Evolutionary conservation across 202 grass and related monocot genomes (phyloP).

Genomic region (Miscanthus sacchariflorus): DNA sequence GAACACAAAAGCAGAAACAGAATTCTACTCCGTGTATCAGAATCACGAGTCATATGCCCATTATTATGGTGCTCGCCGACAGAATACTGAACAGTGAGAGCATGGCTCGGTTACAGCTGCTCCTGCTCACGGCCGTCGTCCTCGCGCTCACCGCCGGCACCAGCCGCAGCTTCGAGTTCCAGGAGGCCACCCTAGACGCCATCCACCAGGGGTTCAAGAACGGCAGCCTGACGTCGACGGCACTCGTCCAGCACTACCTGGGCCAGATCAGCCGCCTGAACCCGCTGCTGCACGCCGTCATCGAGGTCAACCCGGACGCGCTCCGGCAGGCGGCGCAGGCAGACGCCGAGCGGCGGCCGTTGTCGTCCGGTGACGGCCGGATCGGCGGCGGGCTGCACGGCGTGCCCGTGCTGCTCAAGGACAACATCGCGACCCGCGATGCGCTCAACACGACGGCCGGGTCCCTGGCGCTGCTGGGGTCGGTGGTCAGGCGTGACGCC

Average conservation of each 20-base stretch:
- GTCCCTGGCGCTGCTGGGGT: conserved; percentile 70
- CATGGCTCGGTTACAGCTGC: background rate
- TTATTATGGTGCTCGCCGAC: background rate
- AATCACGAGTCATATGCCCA: background rate
- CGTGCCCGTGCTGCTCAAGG: conserved; percentile 73
- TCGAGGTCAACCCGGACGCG: conserved; percentile 73
- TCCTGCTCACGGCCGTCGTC: background rate
- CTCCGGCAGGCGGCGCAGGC: conserved; percentile 36
- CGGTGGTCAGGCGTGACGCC: conserved; percentile 54
- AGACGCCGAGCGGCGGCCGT: conserved; percentile 12
- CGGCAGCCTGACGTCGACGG: conserved; percentile 52
- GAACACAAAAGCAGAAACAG: background rate
- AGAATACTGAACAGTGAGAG: background rate
- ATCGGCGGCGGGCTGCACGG: conserved; percentile 45
- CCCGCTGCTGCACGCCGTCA: conserved; percentile 55
- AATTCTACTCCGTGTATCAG: background rate
- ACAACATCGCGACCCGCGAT: conserved; percentile 59
- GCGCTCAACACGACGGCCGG: conserved; percentile 73
- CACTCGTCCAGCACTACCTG: conserved; percentile 63
- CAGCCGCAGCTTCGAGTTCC: conserved; percentile 47
- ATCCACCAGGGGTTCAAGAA: conserved; percentile 61
- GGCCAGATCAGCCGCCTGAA: conserved; percentile 48
- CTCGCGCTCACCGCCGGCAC: background rate
- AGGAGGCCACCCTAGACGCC: conserved; percentile 56
- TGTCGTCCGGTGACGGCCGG: background rate